Percentiles rank a stretch among this genome's conserved stretches.
phyloP scores from a whole-genome alignment of 768 basidiomycete genomes.

The Mrakia blollopis region DNA sequence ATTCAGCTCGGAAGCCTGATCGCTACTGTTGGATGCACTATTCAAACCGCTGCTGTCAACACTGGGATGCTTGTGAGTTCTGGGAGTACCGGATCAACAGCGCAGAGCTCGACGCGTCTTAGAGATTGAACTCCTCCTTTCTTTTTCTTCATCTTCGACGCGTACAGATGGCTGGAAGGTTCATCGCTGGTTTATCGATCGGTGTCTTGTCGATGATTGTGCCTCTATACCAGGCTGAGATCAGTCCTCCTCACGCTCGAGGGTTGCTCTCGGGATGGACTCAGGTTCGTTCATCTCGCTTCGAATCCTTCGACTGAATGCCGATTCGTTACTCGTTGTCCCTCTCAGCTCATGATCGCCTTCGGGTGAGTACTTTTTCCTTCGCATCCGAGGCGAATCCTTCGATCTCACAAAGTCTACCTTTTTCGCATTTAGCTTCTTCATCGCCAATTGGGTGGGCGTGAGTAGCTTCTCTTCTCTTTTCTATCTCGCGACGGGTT shows the following conservation, averaged over 20 bases:
- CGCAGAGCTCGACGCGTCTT: not conserved
- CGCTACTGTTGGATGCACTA: not conserved
- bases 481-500: no score
- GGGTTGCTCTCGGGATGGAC: not conserved
- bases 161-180: not conserved
- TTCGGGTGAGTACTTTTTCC: not conserved
- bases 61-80: not conserved
- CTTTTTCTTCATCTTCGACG: not conserved
- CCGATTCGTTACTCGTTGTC: no score
- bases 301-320: no score
- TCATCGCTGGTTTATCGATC: not conserved
- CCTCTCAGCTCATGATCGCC: not conserved
- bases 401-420: not conserved
- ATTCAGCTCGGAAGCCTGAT: slow-evolving; percentile 5
- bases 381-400: no score
- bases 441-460: slow-evolving; percentile 13
- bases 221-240: slow-evolving; percentile 1
- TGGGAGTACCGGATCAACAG: not conserved
- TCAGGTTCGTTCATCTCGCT: not conserved
- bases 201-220: slow-evolving; percentile 16
- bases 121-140: not conserved
- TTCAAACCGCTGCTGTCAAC: slow-evolving; percentile 7
- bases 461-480: no score
- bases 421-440: not conserved
- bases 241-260: slow-evolving; percentile 1